Evolutionary conservation across 179 eudicot genomes (phyloP).

Genomic region (Silene vulgaris): DNA sequence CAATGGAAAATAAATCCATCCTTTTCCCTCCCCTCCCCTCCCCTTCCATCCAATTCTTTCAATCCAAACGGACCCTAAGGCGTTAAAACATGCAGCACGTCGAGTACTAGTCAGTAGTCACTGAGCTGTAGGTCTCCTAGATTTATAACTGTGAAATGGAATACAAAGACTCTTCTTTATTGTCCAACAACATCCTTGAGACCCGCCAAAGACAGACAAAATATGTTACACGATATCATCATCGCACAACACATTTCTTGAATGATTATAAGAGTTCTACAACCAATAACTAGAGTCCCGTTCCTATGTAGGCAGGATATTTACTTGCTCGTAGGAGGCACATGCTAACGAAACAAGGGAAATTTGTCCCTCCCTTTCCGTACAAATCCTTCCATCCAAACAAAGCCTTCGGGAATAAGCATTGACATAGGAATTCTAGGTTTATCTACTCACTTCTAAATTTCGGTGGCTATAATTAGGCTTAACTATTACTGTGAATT

Average conservation of each 20-base stretch:
- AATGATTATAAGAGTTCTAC: not conserved
- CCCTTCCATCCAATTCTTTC: too few species aligned
- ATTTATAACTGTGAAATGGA: too few species aligned
- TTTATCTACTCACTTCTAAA: not conserved
- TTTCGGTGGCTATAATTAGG: not conserved
- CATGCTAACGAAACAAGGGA: too few species aligned
- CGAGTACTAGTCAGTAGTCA: not conserved
- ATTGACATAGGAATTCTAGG: not conserved
- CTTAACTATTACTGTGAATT: not conserved
- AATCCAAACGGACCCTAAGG: not conserved
- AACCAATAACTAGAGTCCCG: not conserved
- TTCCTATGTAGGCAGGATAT: not conserved
- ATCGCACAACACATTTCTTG: not conserved
- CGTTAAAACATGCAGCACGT: not conserved
- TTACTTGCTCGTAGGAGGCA: not conserved
- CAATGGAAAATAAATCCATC: too few species aligned
- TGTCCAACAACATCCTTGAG: not conserved
- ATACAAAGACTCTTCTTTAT: too few species aligned
- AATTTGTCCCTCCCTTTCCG: not conserved
- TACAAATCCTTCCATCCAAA: not conserved
- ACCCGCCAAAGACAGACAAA: not conserved
- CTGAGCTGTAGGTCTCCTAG: not conserved
- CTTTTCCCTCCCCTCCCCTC: too few species aligned
- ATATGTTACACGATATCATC: not conserved
- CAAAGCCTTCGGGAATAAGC: not conserved